A percentile compares a stretch with the other conserved stretches of the same genome.
Evolutionary conservation across 2,329 filamentous ascomycete species (phyloP).

Genomic region (Dothistroma pini): DNA sequence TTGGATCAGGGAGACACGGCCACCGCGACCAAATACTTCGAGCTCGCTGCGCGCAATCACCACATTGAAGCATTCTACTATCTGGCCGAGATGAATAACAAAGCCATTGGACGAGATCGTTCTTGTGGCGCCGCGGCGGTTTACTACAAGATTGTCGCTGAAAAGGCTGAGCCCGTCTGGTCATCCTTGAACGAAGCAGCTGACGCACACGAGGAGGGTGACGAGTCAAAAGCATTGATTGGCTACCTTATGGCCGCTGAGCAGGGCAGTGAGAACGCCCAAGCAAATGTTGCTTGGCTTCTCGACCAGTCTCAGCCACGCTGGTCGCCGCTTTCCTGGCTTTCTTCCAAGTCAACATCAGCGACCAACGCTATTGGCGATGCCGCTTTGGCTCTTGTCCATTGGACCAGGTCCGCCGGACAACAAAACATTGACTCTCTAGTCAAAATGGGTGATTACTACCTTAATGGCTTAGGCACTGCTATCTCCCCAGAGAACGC

Average conservation of each 20-base stretch:
- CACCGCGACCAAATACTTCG: conserved; percentile 80
- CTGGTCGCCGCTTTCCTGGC: conserved; percentile 18
- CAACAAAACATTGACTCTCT: conserved; percentile 91
- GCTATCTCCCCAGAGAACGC: conserved; percentile 72
- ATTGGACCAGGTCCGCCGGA: conserved; percentile 92
- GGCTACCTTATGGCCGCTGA: conserved; percentile 84
- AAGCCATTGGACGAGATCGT: conserved; percentile 74
- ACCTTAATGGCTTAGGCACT: conserved; percentile 72
- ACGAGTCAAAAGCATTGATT: conserved; percentile 74
- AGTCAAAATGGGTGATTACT: conserved; percentile 99
- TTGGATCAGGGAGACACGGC: conserved; percentile 83
- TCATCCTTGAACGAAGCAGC: conserved; percentile 83
- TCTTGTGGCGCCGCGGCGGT: conserved; percentile 71
- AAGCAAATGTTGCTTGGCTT: conserved; percentile 85
- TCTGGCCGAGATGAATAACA: conserved; percentile 78
- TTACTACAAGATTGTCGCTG: conserved; percentile 85
- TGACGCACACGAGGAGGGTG: conserved; percentile 71
- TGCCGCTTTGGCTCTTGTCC: conserved; percentile 70
- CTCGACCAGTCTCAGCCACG: conserved; percentile 58
- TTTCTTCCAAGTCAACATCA: conserved; percentile 14
- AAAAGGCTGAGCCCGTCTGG: conserved; percentile 83
- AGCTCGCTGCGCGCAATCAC: conserved; percentile 75
- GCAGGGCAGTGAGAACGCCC: conserved; percentile 84
- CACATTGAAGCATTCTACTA: conserved; percentile 91
- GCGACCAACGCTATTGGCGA: conserved; percentile 50